A percentile compares a stretch with the other conserved stretches of the same genome.
phyloP scores from a whole-genome alignment of 108 stramenopile genomes.

The Skeletonema menzelii region DNA sequence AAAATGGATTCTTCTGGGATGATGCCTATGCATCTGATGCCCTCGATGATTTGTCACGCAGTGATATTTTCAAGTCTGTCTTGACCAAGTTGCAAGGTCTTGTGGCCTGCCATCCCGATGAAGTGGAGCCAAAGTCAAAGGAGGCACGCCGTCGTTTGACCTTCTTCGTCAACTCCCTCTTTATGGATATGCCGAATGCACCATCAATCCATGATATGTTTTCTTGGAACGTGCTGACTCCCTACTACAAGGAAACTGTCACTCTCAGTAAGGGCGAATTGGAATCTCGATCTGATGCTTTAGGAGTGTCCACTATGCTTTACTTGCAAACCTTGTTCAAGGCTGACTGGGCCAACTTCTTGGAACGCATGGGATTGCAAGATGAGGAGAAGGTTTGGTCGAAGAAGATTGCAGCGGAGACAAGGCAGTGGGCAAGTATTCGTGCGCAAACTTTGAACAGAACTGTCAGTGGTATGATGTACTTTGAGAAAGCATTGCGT shows the following conservation, averaged over 20 bases:
- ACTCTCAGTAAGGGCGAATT: constrained; percentile 92
- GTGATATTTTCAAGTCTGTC: constrained; percentile 70
- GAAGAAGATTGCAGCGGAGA: constrained; percentile 85
- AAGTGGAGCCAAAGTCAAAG: constrained; percentile 94
- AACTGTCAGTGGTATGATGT: constrained; percentile 99
- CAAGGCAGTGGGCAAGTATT: constrained; percentile 95
- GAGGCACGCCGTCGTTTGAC: constrained; percentile 94
- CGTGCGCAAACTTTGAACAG: constrained; percentile 95
- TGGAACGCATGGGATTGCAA: constrained; percentile 84
- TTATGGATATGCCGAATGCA: constrained; percentile 98
- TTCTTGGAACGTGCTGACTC: constrained; percentile 96
- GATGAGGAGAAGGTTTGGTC: constrained; percentile 93
- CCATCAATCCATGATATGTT: constrained; percentile 95
- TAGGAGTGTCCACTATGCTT: constrained; percentile 93
- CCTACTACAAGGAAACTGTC: constrained; percentile 97
- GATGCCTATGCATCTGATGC: constrained; percentile 92
- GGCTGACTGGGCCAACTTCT: constrained; percentile 94
- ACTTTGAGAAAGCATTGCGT: constrained; percentile 95
- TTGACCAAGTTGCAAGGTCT: constrained; percentile 92
- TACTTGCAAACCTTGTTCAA: constrained; percentile 96
- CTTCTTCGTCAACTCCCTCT: constrained; percentile 97
- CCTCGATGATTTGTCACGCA: constrained; percentile 83
- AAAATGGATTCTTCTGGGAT: constrained; percentile 97
- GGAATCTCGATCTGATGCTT: constrained; percentile 86
- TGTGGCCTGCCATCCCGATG: constrained; percentile 88